These are phyloP conservation scores for Aspergillus spinulosporus DNA, from an alignment of 2,329 filamentous ascomycete genomes.

Conservation along the genomic window DNA sequence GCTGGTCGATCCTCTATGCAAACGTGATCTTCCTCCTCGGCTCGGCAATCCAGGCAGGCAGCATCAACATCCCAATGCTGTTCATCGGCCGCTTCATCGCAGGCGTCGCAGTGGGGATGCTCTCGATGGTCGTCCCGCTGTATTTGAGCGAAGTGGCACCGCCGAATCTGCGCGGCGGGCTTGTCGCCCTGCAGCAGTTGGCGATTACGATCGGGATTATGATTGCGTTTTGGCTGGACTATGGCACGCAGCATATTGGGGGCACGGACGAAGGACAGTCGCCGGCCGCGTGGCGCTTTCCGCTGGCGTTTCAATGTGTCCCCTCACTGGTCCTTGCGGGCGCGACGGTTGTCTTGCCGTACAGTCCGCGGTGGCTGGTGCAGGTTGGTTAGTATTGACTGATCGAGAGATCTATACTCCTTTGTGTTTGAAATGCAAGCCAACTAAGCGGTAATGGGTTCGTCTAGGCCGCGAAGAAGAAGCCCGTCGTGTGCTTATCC, in stretches of 20 bases:
- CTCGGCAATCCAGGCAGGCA: constrained; percentile 41
- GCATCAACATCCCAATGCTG: constrained; percentile 29
- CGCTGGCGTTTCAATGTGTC: constrained; percentile 50
- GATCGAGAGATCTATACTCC: background rate
- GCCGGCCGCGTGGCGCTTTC: constrained; percentile 46
- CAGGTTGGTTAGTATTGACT: constrained; percentile 29
- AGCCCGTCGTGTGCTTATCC: constrained; percentile 44
- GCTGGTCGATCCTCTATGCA: too few species aligned
- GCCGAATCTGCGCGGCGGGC: constrained; percentile 26
- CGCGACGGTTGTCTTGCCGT: constrained; percentile 49
- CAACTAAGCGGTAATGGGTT: background rate
- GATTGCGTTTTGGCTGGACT: constrained; percentile 43
- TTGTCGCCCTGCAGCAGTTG: constrained; percentile 26
- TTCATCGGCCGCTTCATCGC: constrained; percentile 39
- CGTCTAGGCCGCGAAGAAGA: constrained; percentile 42
- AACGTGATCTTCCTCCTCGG: constrained; percentile 32
- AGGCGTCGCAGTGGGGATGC: constrained; percentile 39
- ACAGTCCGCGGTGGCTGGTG: constrained; percentile 55
- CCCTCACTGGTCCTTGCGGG: constrained; percentile 33
- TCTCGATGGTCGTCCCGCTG: constrained; percentile 48
- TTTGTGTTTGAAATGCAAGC: background rate
- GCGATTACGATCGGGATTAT: constrained; percentile 29
- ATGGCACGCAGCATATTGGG: constrained; percentile 46
- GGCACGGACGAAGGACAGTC: constrained; percentile 31
- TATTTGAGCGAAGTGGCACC: constrained; percentile 52